These are phyloP conservation scores for Fusarium sp. DNA, from an alignment of 2,329 filamentous ascomycete species.

Conservation along the genomic window DNA sequence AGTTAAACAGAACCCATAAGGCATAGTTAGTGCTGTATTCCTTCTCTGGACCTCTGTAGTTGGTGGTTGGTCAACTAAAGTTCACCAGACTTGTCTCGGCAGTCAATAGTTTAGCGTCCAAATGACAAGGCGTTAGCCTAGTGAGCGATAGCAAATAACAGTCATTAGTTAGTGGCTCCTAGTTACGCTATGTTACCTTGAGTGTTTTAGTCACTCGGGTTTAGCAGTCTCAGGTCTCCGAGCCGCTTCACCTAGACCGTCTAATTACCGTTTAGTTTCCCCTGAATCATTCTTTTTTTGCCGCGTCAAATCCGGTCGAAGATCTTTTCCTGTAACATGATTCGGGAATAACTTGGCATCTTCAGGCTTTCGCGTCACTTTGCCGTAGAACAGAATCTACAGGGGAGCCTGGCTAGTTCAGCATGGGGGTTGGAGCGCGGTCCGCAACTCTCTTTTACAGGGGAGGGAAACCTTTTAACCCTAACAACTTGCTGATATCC, in stretches of 20 bases:
- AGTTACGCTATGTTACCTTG: not conserved
- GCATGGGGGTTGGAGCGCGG: not conserved
- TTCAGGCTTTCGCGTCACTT: not conserved
- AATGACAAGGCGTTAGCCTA: conserved; percentile 1
- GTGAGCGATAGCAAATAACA: not conserved
- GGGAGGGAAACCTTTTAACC: not conserved
- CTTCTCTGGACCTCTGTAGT: not conserved
- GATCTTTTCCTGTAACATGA: not conserved
- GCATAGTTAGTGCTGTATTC: not conserved
- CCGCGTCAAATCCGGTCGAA: conserved; percentile 5
- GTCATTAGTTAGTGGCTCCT: not conserved
- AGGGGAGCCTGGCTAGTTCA: not conserved
- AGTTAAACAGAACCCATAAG: not conserved
- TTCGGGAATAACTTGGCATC: conserved; percentile 2
- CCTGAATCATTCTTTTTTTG: conserved; percentile 7
- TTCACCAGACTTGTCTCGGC: not conserved
- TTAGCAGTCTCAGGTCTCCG: not conserved
- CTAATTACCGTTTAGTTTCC: conserved; percentile 5
- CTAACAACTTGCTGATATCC: not conserved
- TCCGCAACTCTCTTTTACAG: not conserved
- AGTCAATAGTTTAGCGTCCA: not conserved
- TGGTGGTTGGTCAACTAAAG: not conserved
- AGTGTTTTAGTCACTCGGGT: not conserved
- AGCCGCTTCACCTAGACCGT: not conserved
- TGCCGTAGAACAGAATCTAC: not conserved